Evolutionary conservation across 163 green algal genomes (phyloP), one percentile per base, ranked within the genome.

Genomic region (Chlorella variabilis): DNA sequence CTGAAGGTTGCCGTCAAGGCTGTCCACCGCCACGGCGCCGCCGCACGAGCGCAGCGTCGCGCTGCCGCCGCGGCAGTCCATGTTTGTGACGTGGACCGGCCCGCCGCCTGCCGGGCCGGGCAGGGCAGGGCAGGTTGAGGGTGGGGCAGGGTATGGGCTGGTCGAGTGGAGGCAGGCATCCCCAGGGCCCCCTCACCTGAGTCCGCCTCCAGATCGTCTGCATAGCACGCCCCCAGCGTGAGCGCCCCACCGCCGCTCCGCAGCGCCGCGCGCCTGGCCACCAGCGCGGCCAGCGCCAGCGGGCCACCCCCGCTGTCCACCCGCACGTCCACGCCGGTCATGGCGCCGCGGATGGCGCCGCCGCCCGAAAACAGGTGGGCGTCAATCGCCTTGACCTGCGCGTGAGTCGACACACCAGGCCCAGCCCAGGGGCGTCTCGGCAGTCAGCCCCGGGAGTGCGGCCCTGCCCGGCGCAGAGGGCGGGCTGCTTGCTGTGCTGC

Each of bases 241-340:
- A 83, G 27, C 5, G 65, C 2, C 15, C 77, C 77, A 9, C 77
- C 77, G 5, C 29, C 29, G 49, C 49, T 71, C 21, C 33, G 23
- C 27, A 83, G 36, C 18, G 31, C 51, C 4, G 49, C 77, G 27
- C 2, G 11, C 77, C 71, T 71, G 29, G 66, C 77, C 4, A 77
- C 66, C 49, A 83, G 66, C 34, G 51, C 62, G 8, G 62, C 62
- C 34, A 83, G 77, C 7, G n/a, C 23, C n/a, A 83, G n/a, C 0
- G 34, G 11, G 17, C 77, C 77, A 36, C 77, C 77, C 21, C 90
- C 92, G 74, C 88, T 75, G 41, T 76, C 67, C 69, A 94, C 66
- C 70, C 79, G 62, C 62, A 90, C 89, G 62, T 91, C 88, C 59
- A 91, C 83, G 38, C 90, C 78, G 62, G 91, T 93, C 39, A 86